Evolutionary conservation across 1,139 yeast species (phyloP).

Genomic region (Waltiozyma sp.): DNA sequence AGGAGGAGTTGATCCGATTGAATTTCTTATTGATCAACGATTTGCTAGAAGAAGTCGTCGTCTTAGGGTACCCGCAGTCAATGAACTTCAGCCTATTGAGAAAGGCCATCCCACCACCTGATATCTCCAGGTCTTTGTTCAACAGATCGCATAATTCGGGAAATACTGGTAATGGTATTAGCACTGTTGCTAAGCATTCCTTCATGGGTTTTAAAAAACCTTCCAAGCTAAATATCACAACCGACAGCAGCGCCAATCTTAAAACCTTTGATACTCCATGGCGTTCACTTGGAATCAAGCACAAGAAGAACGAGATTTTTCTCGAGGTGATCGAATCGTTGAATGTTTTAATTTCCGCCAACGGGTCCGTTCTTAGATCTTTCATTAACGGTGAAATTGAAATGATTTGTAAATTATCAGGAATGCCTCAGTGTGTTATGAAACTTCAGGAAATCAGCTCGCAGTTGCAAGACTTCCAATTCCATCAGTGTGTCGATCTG

Average conservation of each 20-base stretch:
- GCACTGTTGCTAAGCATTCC: too few species aligned
- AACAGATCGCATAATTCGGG: background rate
- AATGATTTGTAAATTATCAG: slow-evolving; percentile 65
- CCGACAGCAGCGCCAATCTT: slow-evolving; percentile 1
- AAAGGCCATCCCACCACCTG: slow-evolving; percentile 22
- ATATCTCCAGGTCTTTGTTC: background rate
- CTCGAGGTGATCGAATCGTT: slow-evolving; percentile 70
- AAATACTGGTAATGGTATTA: background rate
- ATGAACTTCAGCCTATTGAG: slow-evolving; percentile 45
- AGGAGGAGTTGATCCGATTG: slow-evolving; percentile 38
- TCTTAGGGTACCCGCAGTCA: slow-evolving; percentile 73
- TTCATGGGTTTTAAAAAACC: background rate
- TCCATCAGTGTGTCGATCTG: slow-evolving; percentile 79
- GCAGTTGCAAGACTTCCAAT: slow-evolving; percentile 62
- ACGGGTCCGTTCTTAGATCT: slow-evolving; percentile 53
- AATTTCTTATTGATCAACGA: slow-evolving; percentile 67
- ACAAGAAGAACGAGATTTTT: slow-evolving; percentile 73
- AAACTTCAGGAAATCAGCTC: background rate
- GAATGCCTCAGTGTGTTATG: slow-evolving; percentile 59
- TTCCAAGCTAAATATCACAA: background rate
- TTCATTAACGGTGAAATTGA: slow-evolving; percentile 71
- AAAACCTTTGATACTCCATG: slow-evolving; percentile 38
- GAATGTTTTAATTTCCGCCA: slow-evolving; percentile 51
- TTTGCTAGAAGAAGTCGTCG: slow-evolving; percentile 64
- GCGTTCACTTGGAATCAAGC: slow-evolving; percentile 65